A percentile compares a stretch with the other conserved stretches of the same genome.
phyloP scores from a whole-genome alignment of 176 grass and related monocot species.

The Oropetium thomaeum region DNA sequence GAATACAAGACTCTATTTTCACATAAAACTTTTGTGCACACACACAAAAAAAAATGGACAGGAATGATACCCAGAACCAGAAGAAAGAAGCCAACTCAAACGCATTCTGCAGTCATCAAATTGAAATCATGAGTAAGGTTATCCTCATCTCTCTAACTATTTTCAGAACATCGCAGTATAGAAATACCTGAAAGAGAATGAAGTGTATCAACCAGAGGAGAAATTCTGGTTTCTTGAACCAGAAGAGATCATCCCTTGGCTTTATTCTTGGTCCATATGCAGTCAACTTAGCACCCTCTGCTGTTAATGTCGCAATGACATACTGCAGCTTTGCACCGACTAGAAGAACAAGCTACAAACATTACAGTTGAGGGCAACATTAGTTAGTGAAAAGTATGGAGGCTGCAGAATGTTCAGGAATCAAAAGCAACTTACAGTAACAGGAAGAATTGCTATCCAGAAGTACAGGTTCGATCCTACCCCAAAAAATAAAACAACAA shows the following conservation, averaged over 20 bases:
- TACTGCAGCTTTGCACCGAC: constrained; percentile 94
- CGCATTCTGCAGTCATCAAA: constrained; percentile 74
- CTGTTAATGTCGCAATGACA: constrained; percentile 86
- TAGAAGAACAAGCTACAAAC: constrained; percentile 82
- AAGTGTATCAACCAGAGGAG: constrained; percentile 91
- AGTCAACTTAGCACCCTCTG: constrained; percentile 74
- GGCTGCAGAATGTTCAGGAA: background rate
- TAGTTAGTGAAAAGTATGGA: background rate
- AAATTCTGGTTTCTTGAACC: constrained; percentile 98
- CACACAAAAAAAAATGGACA: background rate
- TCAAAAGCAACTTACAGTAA: constrained; percentile 47
- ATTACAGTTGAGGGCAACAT: constrained; percentile 5
- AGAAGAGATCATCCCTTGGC: constrained; percentile 89
- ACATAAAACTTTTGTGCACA: background rate
- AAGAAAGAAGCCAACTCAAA: constrained; percentile 99
- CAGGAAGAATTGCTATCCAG: constrained; percentile 97
- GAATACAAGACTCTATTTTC: background rate
- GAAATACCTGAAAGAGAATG: constrained; percentile 81
- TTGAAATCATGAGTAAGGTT: background rate
- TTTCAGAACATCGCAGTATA: constrained; percentile 21
- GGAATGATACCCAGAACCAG: constrained; percentile 97
- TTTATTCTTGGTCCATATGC: constrained; percentile 62
- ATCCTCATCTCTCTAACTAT: background rate
- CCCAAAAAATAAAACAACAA: too few relatives aligned
- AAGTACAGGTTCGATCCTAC: constrained; percentile 96